Percentiles rank a stretch among this genome's conserved stretches.
Evolutionary conservation across 2,329 filamentous ascomycete genomes (phyloP).

Genomic region (Claviceps arundinis): DNA sequence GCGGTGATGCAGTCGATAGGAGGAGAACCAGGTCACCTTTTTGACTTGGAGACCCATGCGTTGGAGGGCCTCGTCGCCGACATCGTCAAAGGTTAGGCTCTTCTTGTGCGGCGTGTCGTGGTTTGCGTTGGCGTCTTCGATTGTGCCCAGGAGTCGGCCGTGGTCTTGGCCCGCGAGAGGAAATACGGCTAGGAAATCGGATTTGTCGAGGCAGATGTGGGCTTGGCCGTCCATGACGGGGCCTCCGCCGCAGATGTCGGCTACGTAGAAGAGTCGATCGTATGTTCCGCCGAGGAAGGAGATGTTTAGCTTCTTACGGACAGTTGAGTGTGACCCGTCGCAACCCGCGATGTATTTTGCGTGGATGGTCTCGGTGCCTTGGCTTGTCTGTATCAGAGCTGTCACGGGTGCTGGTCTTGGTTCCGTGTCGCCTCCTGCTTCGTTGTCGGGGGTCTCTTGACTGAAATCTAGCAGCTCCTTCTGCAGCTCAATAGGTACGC

Average conservation of each 20-base stretch:
- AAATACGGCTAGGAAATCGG: conserved; percentile 1
- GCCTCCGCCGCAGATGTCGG: background rate
- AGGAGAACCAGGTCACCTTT: background rate
- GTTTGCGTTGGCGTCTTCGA: background rate
- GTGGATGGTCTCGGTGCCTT: conserved; percentile 17
- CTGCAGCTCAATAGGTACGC: background rate
- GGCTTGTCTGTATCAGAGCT: conserved; percentile 10
- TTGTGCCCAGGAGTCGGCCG: background rate
- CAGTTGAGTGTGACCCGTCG: conserved; percentile 1
- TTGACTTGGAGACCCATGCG: background rate
- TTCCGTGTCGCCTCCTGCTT: conserved; percentile 21
- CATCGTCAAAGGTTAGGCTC: background rate
- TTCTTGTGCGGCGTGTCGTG: background rate
- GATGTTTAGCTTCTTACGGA: conserved; percentile 1
- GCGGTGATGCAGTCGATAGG: conserved; percentile 1
- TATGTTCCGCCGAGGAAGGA: background rate
- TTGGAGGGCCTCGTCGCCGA: background rate
- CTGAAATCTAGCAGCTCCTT: conserved; percentile 36
- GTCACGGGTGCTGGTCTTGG: conserved; percentile 16
- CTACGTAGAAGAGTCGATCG: conserved; percentile 1
- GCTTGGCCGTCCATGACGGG: conserved; percentile 1
- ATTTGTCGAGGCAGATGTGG: background rate
- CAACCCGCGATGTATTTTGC: conserved; percentile 9
- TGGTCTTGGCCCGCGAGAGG: background rate
- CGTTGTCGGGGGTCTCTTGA: conserved; percentile 21